Conservation (phyloP, 805 yeast species). For the Lipomyces spencermartinsiae region DNA sequence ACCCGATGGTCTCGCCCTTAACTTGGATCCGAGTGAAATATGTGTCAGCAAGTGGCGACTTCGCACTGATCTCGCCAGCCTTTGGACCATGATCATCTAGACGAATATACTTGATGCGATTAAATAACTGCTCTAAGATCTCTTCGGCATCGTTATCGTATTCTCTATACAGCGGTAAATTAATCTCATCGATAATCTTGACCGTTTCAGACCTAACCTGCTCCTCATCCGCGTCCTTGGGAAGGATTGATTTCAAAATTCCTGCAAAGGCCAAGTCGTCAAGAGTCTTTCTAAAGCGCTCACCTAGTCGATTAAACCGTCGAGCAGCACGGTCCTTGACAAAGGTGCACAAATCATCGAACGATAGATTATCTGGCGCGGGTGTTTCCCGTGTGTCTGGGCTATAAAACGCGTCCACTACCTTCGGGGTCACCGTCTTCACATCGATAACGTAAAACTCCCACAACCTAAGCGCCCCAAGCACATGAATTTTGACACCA, state of each 20-base stretch:
- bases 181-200: conserved; percentile 72
- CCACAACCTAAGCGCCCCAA: conserved; percentile 77
- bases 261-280: conserved; percentile 59
- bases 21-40: conserved; percentile 85
- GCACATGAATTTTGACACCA: conserved; percentile 71
- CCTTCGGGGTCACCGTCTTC: conserved; percentile 48
- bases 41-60: conserved; percentile 76
- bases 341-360: conserved; percentile 33
- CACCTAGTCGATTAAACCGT: conserved; percentile 52
- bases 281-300: conserved; percentile 62
- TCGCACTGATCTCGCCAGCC: conserved; percentile 66
- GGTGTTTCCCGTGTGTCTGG: conserved; percentile 22
- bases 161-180: conserved; percentile 69
- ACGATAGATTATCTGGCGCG: conserved; percentile 30
- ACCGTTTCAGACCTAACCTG: conserved; percentile 40
- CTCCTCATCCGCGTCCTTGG: conserved; percentile 47
- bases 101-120: conserved; percentile 77
- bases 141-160: conserved; percentile 76
- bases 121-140: conserved; percentile 71
- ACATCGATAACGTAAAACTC: conserved; percentile 81
- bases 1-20: conserved; percentile 54
- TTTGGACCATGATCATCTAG: conserved; percentile 83
- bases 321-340: conserved; percentile 32
- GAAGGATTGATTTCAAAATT: conserved; percentile 52
- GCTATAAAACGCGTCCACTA: conserved; percentile 35